Percentiles rank a stretch among this genome's conserved stretches.
Evolutionary conservation across 2,329 filamentous ascomycete species (phyloP).

Genomic region (Aspergillus vadensis): DNA sequence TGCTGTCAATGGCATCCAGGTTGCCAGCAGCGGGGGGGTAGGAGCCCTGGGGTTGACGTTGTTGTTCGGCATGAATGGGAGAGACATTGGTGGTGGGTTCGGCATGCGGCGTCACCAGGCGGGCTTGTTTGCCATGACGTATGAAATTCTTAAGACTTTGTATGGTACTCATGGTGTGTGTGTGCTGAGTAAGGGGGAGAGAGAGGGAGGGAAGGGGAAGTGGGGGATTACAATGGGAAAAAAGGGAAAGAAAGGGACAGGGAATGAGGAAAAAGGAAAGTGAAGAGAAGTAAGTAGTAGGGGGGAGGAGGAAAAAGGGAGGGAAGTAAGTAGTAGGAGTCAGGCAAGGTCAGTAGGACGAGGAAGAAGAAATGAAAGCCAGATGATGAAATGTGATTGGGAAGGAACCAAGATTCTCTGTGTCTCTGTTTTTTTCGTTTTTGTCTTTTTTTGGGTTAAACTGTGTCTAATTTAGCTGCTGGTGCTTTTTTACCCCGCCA

Average conservation of each 20-base stretch:
- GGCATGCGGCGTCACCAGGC: constrained; percentile 62
- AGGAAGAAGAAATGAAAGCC: constrained; percentile 8
- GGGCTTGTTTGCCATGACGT: constrained; percentile 94
- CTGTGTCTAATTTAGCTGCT: constrained; percentile 4
- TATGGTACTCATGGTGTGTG: constrained; percentile 65
- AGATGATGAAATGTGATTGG: not conserved
- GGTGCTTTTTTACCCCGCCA: constrained; percentile 7
- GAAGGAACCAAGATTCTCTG: constrained; percentile 10
- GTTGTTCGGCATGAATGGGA: constrained; percentile 65
- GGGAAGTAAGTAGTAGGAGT: not conserved
- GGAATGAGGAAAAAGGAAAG: not conserved
- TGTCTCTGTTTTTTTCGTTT: constrained; percentile 1
- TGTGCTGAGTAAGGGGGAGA: constrained; percentile 16
- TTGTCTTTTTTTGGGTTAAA: constrained; percentile 3
- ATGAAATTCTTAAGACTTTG: constrained; percentile 99
- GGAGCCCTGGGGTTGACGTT: constrained; percentile 53
- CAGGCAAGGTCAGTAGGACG: not conserved
- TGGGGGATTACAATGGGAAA: not conserved
- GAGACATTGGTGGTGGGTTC: constrained; percentile 66
- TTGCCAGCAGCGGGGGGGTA: constrained; percentile 58
- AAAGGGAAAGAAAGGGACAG: not conserved
- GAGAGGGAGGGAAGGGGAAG: constrained; percentile 8
- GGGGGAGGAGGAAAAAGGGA: constrained; percentile 6
- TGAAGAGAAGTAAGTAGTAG: constrained; percentile 1
- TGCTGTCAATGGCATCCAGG: constrained; percentile 63